These are phyloP conservation scores for Obelidium mucronatum DNA, from an alignment of 192 early-diverging fungal genomes.

Conservation along the genomic window DNA sequence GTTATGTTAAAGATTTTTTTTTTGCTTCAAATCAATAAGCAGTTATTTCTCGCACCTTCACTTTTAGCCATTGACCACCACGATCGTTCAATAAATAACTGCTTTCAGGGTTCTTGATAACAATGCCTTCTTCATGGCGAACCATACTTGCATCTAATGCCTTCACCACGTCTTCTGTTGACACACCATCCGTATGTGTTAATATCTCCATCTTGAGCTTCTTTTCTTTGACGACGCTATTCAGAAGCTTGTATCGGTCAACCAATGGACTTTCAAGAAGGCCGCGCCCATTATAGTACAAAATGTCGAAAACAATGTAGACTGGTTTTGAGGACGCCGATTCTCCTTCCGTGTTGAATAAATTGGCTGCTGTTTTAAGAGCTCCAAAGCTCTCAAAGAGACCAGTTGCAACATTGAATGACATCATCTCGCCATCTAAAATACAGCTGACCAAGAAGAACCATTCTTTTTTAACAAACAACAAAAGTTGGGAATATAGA, in stretches of 20 bases:
- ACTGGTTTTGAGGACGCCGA: constrained; percentile 41
- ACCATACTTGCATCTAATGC: constrained; percentile 65
- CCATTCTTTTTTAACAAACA: background rate
- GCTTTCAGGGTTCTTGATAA: constrained; percentile 74
- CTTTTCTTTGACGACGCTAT: constrained; percentile 58
- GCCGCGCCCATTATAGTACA: constrained; percentile 70
- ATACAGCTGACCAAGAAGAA: constrained; percentile 58
- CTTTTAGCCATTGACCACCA: constrained; percentile 72
- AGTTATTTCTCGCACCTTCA: constrained; percentile 50
- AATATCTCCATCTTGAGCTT: constrained; percentile 65
- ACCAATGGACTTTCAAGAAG: constrained; percentile 64
- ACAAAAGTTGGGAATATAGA: background rate
- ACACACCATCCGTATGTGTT: constrained; percentile 53
- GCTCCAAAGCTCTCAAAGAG: constrained; percentile 73
- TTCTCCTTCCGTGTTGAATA: constrained; percentile 37
- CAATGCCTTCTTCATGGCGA: constrained; percentile 63
- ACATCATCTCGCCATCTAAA: constrained; percentile 85
- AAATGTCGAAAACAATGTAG: constrained; percentile 79
- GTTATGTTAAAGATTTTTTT: background rate
- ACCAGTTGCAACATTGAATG: constrained; percentile 69
- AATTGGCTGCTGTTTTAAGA: constrained; percentile 72
- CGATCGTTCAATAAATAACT: constrained; percentile 62
- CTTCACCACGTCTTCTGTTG: constrained; percentile 65
- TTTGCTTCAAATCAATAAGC: background rate
- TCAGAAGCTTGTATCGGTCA: constrained; percentile 59